Percentiles rank a stretch among this genome's conserved stretches.
Evolutionary conservation across 805 yeast species (phyloP).

Genomic region (Metschnikowia vanudenii): DNA sequence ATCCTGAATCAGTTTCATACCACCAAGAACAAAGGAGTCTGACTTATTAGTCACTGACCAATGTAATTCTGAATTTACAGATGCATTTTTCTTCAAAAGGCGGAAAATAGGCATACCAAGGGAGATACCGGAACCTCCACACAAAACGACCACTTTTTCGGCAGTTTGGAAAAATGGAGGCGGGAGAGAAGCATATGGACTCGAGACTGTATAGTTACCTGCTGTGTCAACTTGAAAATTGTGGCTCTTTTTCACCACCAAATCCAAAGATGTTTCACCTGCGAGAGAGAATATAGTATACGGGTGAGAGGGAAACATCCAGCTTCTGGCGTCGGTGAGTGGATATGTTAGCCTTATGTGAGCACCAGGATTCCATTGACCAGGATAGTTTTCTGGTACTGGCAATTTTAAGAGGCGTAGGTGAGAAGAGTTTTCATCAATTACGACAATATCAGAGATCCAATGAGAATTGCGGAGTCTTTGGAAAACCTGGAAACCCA

Average conservation of each 20-base stretch:
- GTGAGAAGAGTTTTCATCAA: slow-evolving; percentile 16
- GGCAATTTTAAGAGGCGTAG: slow-evolving; percentile 24
- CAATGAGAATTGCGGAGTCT: slow-evolving; percentile 25
- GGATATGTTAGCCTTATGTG: slow-evolving; percentile 45
- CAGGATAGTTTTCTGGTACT: slow-evolving; percentile 22
- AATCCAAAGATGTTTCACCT: slow-evolving; percentile 36
- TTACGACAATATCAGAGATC: slow-evolving; percentile 18
- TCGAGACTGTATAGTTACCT: slow-evolving; percentile 19
- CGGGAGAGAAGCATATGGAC: slow-evolving; percentile 46
- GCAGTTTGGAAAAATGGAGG: slow-evolving; percentile 47
- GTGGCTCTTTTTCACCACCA: slow-evolving; percentile 47
- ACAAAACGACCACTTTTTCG: slow-evolving; percentile 50
- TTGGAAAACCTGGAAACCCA: slow-evolving; percentile 37
- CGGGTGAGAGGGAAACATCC: slow-evolving; percentile 65
- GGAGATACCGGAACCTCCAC: slow-evolving; percentile 77
- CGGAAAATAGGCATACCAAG: slow-evolving; percentile 55
- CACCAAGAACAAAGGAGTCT: slow-evolving; percentile 49
- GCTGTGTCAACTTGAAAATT: slow-evolving; percentile 14
- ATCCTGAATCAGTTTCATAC: slow-evolving; percentile 20
- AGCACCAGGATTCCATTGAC: slow-evolving; percentile 48
- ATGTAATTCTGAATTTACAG: slow-evolving; percentile 35
- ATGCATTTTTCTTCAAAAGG: slow-evolving; percentile 28
- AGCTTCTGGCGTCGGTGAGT: slow-evolving; percentile 9
- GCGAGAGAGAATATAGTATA: slow-evolving; percentile 55
- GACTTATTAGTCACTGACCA: slow-evolving; percentile 53